Percentiles rank a stretch among this genome's conserved stretches.
phyloP scores from a whole-genome alignment of 2,329 filamentous ascomycete genomes.

The Trichoderma harzianum region DNA sequence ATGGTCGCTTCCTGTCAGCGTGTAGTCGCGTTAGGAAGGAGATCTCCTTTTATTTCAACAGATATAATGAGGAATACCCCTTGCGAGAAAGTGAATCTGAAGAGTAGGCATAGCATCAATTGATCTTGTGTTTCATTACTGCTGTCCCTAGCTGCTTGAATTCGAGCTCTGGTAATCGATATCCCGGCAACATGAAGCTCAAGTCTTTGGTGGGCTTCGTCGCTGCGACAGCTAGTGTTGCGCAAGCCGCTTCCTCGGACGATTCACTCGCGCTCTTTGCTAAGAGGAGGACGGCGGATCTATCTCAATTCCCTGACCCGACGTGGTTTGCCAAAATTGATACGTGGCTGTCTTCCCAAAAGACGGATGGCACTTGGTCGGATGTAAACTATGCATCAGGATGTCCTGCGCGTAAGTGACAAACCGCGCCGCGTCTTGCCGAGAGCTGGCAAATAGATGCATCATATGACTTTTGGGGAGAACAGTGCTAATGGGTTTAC shows the following conservation, averaged over 20 bases:
- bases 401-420: constrained; percentile 23
- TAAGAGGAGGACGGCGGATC: constrained; percentile 21
- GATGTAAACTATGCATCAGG: constrained; percentile 26
- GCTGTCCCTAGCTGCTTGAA: neutral
- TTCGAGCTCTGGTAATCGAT: neutral
- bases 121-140: neutral
- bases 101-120: neutral
- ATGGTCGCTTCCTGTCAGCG: neutral
- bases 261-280: constrained; percentile 21
- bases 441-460: neutral
- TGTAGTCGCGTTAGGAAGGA: neutral
- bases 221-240: neutral
- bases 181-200: constrained; percentile 1
- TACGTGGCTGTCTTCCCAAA: constrained; percentile 23
- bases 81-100: neutral
- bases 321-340: constrained; percentile 20
- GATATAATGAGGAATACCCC: neutral
- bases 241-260: constrained; percentile 7
- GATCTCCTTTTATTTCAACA: neutral
- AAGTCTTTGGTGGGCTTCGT: neutral
- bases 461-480: too few species aligned
- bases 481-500: neutral
- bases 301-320: constrained; percentile 25
- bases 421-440: neutral
- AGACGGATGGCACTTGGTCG: constrained; percentile 24